Evolutionary conservation across 2,329 filamentous ascomycete species (phyloP).

Genomic region (Ceratocystis harringtonii): DNA sequence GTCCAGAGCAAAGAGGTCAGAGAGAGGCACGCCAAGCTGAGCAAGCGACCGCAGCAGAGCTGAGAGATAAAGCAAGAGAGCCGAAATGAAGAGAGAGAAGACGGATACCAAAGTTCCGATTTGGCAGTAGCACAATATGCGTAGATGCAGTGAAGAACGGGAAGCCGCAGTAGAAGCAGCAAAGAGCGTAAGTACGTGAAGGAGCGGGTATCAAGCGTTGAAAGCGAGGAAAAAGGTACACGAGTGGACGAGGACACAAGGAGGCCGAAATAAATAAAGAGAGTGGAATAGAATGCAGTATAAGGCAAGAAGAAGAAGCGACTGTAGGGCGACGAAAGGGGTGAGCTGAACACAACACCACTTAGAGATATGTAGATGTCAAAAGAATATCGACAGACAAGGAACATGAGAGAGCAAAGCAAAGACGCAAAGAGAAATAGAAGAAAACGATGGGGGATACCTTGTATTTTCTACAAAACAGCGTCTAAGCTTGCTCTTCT

Average conservation of each 20-base stretch:
- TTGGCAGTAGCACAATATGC: not conserved
- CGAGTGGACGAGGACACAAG: slow-evolving; percentile 4
- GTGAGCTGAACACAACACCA: slow-evolving; percentile 7
- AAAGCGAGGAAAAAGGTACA: slow-evolving; percentile 12
- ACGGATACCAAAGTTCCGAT: slow-evolving; percentile 2
- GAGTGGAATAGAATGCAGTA: not conserved
- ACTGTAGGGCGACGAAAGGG: slow-evolving; percentile 10
- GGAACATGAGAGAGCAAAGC: slow-evolving; percentile 14
- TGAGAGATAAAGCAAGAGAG: not conserved
- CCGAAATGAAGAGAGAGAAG: not conserved
- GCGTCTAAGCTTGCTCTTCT: not conserved
- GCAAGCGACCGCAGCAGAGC: not conserved
- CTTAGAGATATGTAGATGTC: not conserved
- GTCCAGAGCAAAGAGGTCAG: not conserved
- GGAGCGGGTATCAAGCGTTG: slow-evolving; percentile 16
- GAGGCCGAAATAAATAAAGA: not conserved
- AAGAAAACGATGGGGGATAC: not conserved
- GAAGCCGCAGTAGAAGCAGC: not conserved
- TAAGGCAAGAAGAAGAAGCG: not conserved
- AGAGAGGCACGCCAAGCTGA: not conserved
- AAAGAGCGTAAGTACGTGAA: slow-evolving; percentile 14
- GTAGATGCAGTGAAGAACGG: not conserved
- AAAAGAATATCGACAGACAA: slow-evolving; percentile 3
- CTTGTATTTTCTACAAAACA: slow-evolving; percentile 1
- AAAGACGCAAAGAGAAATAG: not conserved